phyloP scores from a whole-genome alignment of 176 grass and related monocot genomes.

The Alopecurus myosuroides region DNA sequence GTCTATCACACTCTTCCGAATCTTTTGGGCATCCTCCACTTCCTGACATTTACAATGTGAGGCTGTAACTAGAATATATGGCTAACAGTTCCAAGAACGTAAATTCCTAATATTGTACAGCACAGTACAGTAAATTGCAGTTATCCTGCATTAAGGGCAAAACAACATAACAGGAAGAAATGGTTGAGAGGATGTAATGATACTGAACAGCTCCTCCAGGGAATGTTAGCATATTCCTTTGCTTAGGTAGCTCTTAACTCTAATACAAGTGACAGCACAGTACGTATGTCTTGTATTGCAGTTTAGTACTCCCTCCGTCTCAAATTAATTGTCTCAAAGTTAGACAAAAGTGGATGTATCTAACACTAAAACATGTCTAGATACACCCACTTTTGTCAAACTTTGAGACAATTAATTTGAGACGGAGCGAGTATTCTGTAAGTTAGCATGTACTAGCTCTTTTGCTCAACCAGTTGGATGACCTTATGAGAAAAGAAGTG shows the following conservation, averaged over 20 bases:
- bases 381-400: too few relatives aligned
- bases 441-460: neutral
- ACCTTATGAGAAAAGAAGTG: neutral
- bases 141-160: neutral
- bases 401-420: too few relatives aligned
- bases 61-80: neutral
- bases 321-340: too few relatives aligned
- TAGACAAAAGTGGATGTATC: too few relatives aligned
- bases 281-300: neutral
- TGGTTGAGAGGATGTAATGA: neutral
- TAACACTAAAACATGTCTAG: too few relatives aligned
- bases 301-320: neutral
- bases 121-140: neutral
- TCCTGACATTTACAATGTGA: slow-evolving; percentile 49
- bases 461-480: neutral
- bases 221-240: neutral
- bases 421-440: neutral
- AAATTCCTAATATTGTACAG: neutral
- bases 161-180: neutral
- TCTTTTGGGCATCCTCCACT: slow-evolving; percentile 92
- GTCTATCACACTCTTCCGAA: slow-evolving; percentile 69
- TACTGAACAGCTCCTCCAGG: neutral
- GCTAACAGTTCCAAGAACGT: slow-evolving; percentile 9
- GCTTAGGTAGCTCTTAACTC: too few relatives aligned
- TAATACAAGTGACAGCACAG: neutral